Evolutionary conservation across 768 basidiomycete species (phyloP), one percentile per base, ranked within the genome.

Genomic region (Leucogyrophana mollusca): DNA sequence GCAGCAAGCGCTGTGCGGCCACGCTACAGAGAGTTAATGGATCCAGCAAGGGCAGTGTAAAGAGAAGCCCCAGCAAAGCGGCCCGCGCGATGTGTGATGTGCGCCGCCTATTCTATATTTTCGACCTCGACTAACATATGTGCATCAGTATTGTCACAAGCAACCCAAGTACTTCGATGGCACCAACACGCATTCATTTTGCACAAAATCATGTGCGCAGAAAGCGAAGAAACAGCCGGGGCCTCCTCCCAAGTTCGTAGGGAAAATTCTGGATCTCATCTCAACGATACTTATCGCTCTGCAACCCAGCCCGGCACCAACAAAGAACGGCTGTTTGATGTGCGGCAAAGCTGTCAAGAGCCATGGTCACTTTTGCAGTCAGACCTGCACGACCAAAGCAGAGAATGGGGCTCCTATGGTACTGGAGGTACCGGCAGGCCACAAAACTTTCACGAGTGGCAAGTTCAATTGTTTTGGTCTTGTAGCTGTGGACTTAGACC

Each of bases 401-500:
- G 78, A 77, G 53, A 72, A 70, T 55, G 75, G 62, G 47, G 81
- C 77, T 0, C 82, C 82, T 3, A 69, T 71, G 53, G 56, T 87
- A 38, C 57, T 87, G 3, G 83, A 85, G 50, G 77, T 86, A 13
- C 82, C 79, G 21, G 62, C 60, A 20, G 73, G 70, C 9, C 82
- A 87, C 58, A 71, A 71, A 18, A 85, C 82, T 0, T 87, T 86
- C 67, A 78, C 72, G 59, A 83, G 76, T 46, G 84, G 84, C 85
- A 54, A 21, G 76, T 62, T 16, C 37, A 18, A 43, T 44, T 22
- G 33, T 34, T 32, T 17, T 24, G 33, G 33, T 17, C 38, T 9
- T 43, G 4, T 23, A 25, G n/a, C n/a, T n/a, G n/a, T 51, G 20
- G 41, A 9, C 21, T 55, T 43, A 56, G 23, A 14, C 38, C 9